Base-by-base conservation (phyloP, 1,139 yeast genomes). In the Sugiyamaella grinbergsii region DNA sequence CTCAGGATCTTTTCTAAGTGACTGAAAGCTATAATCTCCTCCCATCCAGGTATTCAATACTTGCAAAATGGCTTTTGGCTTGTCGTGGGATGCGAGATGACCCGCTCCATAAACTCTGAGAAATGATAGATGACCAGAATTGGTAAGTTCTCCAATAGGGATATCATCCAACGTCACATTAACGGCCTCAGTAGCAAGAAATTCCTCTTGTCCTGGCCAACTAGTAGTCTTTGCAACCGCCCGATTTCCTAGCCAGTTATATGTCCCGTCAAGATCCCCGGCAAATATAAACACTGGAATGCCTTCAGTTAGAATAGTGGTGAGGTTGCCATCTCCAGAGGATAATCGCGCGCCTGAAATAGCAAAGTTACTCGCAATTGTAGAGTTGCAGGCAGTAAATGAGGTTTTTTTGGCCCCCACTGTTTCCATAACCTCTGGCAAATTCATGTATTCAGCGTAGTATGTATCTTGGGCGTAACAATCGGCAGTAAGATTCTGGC, bases 231-330 rank as follows among this genome's bases (percentile, higher is more conserved):
- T 75, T 31, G 87, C 73, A 90, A 94, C 86, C 3, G 85, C 93
- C 62, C 78, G 78, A 70, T 86, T 87, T 53, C 96, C 96, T 58
- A 88, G 76, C 93, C 95, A 88, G 72, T 88, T 88, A 73, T 95
- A 88, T 59, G 87, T 87, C 68, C 80, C 87, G 69, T 88, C 96
- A 70, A 86, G 85, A 69, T 88, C 95, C 61, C 96, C 96, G 11
- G 95, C 95, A 63, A 87, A 87, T 54, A 87, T 77, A 63, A 88
- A 76, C 10, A 86, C 87, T 10, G 95, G 95, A 43, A 63, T 38
- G 7, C 54, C 58, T 26, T 64, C 95, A 93, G 83, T 81, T 54
- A 85, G 71, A 45, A 84, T 75, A 77, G 58, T 82, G 85, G 77
- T 80, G 83, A 5, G 91, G 89, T 63, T 74, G 78, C 56, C 79